A percentile compares a stretch with the other conserved stretches of the same genome.
These are phyloP conservation scores for Ashbya aceris DNA, from an alignment of 1,139 yeast genomes.

Conservation along the genomic window DNA sequence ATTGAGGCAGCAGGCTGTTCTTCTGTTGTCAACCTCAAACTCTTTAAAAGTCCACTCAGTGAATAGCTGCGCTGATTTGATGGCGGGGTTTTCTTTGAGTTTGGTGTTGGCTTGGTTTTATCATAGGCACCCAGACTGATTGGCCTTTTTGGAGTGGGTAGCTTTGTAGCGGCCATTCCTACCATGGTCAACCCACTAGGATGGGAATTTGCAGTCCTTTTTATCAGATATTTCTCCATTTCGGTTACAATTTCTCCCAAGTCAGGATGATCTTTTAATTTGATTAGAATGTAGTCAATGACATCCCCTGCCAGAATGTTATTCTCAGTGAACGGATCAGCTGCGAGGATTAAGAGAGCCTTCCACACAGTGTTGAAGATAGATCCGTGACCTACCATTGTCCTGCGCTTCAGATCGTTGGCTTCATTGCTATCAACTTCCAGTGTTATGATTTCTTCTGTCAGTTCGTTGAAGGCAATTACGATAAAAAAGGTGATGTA, in stretches of 20 bases:
- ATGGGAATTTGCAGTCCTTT: constrained; percentile 31
- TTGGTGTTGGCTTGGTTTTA: neutral
- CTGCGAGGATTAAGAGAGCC: constrained; percentile 66
- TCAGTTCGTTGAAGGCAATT: constrained; percentile 78
- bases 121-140: constrained; percentile 6
- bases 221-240: constrained; percentile 54
- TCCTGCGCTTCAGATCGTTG: constrained; percentile 24
- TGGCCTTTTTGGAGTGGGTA: constrained; percentile 10
- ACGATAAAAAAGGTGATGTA: constrained; percentile 72
- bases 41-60: constrained; percentile 1
- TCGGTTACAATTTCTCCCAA: constrained; percentile 53
- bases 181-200: neutral
- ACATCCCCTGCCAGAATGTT: constrained; percentile 63
- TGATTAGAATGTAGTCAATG: constrained; percentile 63
- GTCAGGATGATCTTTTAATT: constrained; percentile 56
- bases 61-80: constrained; percentile 2
- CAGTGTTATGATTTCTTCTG: constrained; percentile 64
- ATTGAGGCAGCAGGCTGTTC: constrained; percentile 1
- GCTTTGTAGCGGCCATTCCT: constrained; percentile 4
- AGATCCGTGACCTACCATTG: constrained; percentile 60
- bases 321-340: constrained; percentile 85
- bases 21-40: constrained; percentile 2
- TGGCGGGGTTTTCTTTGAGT: neutral
- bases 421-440: constrained; percentile 46
- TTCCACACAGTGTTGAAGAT: constrained; percentile 87